Evolutionary conservation across 225 moss, liverwort and hornwort genomes (phyloP).

Genomic region (Physcomitrium patens): DNA sequence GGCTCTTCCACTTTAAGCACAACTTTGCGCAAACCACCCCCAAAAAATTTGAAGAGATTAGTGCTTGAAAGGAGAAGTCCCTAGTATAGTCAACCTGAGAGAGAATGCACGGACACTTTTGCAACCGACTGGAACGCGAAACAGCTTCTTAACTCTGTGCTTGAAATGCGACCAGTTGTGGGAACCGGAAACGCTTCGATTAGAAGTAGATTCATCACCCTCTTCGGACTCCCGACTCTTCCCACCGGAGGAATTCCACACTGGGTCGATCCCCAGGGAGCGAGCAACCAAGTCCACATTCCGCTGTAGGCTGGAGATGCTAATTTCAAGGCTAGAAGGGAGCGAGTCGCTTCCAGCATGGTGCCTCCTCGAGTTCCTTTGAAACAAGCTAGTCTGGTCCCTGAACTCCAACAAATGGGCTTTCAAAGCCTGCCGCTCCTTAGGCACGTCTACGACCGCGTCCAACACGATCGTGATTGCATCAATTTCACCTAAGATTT

Average conservation of each 20-base stretch:
- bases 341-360: not conserved
- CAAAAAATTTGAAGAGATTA: not conserved
- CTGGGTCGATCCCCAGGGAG: slow-evolving; percentile 55
- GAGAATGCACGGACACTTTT: slow-evolving; percentile 54
- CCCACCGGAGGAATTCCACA: slow-evolving; percentile 36
- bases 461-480: slow-evolving; percentile 53
- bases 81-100: slow-evolving; percentile 30
- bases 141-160: slow-evolving; percentile 47
- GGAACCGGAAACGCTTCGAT: slow-evolving; percentile 9
- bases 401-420: slow-evolving; percentile 49
- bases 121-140: slow-evolving; percentile 33
- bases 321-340: slow-evolving; percentile 41
- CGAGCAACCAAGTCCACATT: slow-evolving; percentile 65
- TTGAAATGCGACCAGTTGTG: slow-evolving; percentile 45
- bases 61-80: not conserved
- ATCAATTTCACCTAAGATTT: slow-evolving; percentile 53
- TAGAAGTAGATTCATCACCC: not conserved
- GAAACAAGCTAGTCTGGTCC: slow-evolving; percentile 44
- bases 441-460: slow-evolving; percentile 43
- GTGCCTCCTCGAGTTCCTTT: slow-evolving; percentile 31
- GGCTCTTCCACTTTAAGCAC: not conserved
- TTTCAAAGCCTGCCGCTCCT: slow-evolving; percentile 43
- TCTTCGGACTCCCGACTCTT: not conserved
- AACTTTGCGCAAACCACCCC: not conserved
- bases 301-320: slow-evolving; percentile 48